Evolutionary conservation across 2,329 filamentous ascomycete genomes (phyloP), one percentile per base, ranked within the genome.

Genomic region (Ascosphaera acerosa): DNA sequence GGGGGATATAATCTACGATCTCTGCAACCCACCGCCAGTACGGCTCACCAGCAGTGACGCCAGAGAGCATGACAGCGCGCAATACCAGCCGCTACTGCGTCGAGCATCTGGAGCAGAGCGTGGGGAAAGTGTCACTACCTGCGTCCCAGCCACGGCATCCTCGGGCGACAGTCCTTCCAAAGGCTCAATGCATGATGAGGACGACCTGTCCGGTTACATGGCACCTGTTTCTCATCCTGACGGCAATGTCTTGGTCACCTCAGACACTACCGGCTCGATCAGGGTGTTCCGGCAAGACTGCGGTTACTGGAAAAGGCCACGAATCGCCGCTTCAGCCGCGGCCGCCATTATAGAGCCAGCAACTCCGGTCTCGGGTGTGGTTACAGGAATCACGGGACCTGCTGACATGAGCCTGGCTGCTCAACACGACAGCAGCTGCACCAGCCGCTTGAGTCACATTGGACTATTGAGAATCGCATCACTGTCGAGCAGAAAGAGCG

Each of bases 251-350:
- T 72, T 97, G 34, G 67, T 94, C 31, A 90, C 84, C 0, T 77
- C 82, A 2, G 84, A 92, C 47, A 78, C 80, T 42, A 70, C 69
- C 1, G 87, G 87, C 20, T 66, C 70, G 16, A 87, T 97, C 53
- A 92, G 92, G 47, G 75, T 94, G 1, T 92, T 92, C 46, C 68
- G 87, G 14, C 84, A 94, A 50, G 87, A 97, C 47, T 92, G 84
- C 46, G 87, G 84, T 0, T 78, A 66, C 41, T 52, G 61, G 30
- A 91, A 90, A 51, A 70, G 84, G 6, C 26, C 26, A 6, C 7
- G n/a, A 6, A 7, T 28, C 6, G 7, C 5, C 16, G 26, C 26
- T 5, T n/a, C 26, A 7, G 26, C 26, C 6, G 26, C 26, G 7
- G 26, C 26, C 6, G 6, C 16, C 26, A 15, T 28, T 5, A 15